A percentile compares a stretch with the other conserved stretches of the same genome.
These are phyloP conservation scores for Starmerella ratchasimensis DNA, from an alignment of 805 yeast genomes.

Conservation along the genomic window DNA sequence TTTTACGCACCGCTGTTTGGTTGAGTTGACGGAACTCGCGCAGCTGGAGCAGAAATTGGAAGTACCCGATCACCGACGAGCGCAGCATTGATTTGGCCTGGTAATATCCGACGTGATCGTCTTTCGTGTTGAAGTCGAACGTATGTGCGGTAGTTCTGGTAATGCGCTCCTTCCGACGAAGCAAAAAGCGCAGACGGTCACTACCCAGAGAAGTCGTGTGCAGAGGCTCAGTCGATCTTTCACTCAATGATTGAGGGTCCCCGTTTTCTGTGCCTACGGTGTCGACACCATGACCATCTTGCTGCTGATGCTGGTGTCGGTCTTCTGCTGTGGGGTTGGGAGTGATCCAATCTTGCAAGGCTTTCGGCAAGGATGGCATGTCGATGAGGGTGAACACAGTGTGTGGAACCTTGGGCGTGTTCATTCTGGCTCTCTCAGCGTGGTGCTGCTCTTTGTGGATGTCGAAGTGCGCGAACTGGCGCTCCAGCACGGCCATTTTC, in stretches of 20 bases:
- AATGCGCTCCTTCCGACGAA: not conserved
- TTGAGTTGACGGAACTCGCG: conserved; percentile 63
- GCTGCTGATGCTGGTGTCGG: too few species aligned
- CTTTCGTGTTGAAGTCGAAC: conserved; percentile 12
- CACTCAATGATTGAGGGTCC: not conserved
- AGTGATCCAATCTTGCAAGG: not conserved
- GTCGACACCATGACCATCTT: not conserved
- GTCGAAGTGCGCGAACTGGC: conserved; percentile 46
- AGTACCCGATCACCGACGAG: conserved; percentile 55
- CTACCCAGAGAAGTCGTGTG: not conserved
- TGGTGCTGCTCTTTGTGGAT: conserved; percentile 28
- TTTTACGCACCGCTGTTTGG: conserved; percentile 77
- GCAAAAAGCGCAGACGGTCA: not conserved
- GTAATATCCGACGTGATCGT: conserved; percentile 37
- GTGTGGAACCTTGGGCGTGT: conserved; percentile 1
- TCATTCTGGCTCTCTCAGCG: conserved; percentile 2
- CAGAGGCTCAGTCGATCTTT: not conserved
- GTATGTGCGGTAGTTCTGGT: conserved; percentile 6
- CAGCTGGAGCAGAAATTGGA: conserved; percentile 56
- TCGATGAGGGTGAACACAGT: conserved; percentile 7
- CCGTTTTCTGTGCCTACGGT: too few species aligned
- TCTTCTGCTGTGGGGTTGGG: not conserved
- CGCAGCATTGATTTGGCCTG: conserved; percentile 56
- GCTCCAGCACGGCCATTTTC: conserved; percentile 48
- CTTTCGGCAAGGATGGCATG: conserved; percentile 15